Evolutionary conservation across 371 early-diverging fungal genomes (phyloP).

Genomic region (Blakeslea trispora): DNA sequence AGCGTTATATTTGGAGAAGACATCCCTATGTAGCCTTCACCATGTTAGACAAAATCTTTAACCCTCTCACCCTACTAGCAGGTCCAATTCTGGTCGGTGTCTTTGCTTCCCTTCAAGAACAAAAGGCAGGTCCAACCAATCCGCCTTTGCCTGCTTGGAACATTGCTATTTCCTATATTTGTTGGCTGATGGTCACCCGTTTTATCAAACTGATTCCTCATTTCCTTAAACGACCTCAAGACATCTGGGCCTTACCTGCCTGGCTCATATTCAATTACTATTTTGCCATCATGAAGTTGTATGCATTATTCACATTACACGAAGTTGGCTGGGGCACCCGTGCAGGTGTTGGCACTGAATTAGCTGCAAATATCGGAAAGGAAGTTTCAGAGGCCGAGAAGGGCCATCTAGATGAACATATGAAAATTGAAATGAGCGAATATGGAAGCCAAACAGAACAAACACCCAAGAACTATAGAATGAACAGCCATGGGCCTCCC

Average conservation of each 20-base stretch:
- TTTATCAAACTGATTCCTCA: constrained; percentile 73
- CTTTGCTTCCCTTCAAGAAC: constrained; percentile 34
- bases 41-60: constrained; percentile 78
- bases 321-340: constrained; percentile 79
- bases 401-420: constrained; percentile 5
- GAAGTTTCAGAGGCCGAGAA: constrained; percentile 12
- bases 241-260: constrained; percentile 65
- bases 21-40: constrained; percentile 77
- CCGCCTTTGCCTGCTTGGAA: constrained; percentile 58
- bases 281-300: constrained; percentile 74
- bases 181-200: constrained; percentile 70
- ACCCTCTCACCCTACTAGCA: constrained; percentile 71
- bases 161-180: constrained; percentile 60
- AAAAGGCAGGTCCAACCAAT: constrained; percentile 29
- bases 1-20: constrained; percentile 64
- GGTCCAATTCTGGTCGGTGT: constrained; percentile 66
- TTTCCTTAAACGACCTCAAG: constrained; percentile 65
- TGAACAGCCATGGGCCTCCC: too few relatives aligned
- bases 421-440: constrained; percentile 41
- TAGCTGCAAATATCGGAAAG: constrained; percentile 45
- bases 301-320: constrained; percentile 71
- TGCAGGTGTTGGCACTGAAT: constrained; percentile 49
- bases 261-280: constrained; percentile 73
- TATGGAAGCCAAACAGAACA: constrained; percentile 9
- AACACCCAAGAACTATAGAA: too few relatives aligned